These are phyloP conservation scores for Fusarium coffeatum DNA, from an alignment of 2,329 filamentous ascomycete genomes.

Conservation along the genomic window DNA sequence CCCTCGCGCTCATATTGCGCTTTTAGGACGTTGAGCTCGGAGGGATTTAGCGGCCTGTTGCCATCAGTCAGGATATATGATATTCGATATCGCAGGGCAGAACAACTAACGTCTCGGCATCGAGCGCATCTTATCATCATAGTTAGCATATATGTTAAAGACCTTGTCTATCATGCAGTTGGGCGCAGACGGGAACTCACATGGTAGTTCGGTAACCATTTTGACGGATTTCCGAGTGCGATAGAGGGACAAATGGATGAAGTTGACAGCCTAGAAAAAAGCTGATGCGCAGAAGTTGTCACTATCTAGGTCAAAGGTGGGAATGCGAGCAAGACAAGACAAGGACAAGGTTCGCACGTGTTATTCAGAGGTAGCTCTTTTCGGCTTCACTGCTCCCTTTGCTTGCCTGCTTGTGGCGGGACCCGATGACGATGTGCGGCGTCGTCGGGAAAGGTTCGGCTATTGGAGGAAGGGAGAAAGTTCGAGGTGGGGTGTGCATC, in stretches of 20 bases:
- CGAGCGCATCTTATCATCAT: conserved; percentile 80
- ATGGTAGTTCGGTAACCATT: conserved; percentile 63
- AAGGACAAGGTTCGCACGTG: conserved; percentile 21
- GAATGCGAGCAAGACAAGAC: not conserved
- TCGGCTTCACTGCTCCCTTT: conserved; percentile 20
- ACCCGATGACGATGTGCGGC: conserved; percentile 43
- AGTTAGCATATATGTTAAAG: conserved; percentile 19
- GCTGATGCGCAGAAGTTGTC: not conserved
- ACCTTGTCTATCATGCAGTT: conserved; percentile 16
- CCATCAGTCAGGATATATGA: conserved; percentile 18
- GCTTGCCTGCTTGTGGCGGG: conserved; percentile 39
- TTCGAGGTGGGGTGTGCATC: not conserved
- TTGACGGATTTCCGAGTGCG: conserved; percentile 36
- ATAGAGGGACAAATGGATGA: not conserved
- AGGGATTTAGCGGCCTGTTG: conserved; percentile 83
- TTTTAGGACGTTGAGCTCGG: conserved; percentile 91
- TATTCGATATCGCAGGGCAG: not conserved
- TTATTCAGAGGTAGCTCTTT: conserved; percentile 32
- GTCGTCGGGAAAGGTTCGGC: conserved; percentile 39
- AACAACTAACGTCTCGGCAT: conserved; percentile 85
- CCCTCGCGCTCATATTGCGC: conserved; percentile 98
- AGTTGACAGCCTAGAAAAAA: not conserved
- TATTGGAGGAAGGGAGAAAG: not conserved
- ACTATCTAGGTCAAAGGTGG: not conserved
- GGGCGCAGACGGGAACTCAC: conserved; percentile 51